Evolutionary conservation across 257 asterid species (phyloP), one percentile per base, ranked within the genome.

Genomic region (Haberlea rhodopensis): DNA sequence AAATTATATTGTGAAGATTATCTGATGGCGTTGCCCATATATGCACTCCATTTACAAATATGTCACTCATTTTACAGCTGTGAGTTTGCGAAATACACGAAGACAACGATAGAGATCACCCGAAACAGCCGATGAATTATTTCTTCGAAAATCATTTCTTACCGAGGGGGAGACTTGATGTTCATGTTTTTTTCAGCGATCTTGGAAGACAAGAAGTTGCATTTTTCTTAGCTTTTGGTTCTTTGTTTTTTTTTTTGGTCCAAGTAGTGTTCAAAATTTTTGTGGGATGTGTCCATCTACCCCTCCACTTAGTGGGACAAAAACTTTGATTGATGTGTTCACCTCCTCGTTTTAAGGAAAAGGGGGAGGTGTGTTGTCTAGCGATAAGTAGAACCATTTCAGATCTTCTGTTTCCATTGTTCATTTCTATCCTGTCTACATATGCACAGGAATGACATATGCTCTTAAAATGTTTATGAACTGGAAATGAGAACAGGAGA

Each of bases 11-110:
- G 23, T 53, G 18, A 34, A 46, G 55, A 32, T 19, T 29, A 15
- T 25, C 22, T 57, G 53, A 29, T 54, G 54, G 32, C 48, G 53
- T 67, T 58, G 53, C 5, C 18, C 23, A 62, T 48, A 9, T 69
- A 62, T 84, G 79, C 80, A 72, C 61, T 46, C 63, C n/a, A 43
- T 63, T 56, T 56, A 11, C 53, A 58, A 73, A 62, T 63, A 29
- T n/a, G n/a, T 58, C 28, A 62, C 63, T 62, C 37, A 53, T 5
- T 13, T 43, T 5, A 20, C 8, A 15, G 51, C 51, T 15, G 19
- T 43, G 51, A 15, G 16, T 43, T 43, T 16, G 20, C 7, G 20
- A 15, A 4, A 5, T 43, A 43, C 51, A 8, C 8, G 6, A 43
- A 16, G 15, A 43, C 51, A 43, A 43, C 1, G 2, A 43, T 1